Percentiles rank a stretch among this genome's conserved stretches.
Conservation (phyloP, 2,329 filamentous ascomycete species). For the Stachybotrys chartarum region DNA sequence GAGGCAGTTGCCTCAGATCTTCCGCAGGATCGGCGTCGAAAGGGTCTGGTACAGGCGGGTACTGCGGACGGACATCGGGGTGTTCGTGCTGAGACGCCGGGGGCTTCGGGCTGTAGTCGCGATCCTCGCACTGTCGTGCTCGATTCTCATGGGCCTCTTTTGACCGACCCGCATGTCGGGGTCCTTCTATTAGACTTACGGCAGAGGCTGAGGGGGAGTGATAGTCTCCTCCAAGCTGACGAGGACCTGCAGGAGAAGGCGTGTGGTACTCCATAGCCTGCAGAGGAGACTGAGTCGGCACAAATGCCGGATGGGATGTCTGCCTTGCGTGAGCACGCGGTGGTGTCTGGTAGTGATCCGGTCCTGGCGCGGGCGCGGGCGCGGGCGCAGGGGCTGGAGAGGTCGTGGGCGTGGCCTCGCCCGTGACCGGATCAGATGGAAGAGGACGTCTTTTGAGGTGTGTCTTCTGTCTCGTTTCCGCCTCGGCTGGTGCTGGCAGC, state of each 20-base stretch:
- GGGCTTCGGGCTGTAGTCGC: slow-evolving; percentile 25
- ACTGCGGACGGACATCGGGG: slow-evolving; percentile 27
- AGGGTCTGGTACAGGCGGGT: slow-evolving; percentile 22
- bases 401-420: slow-evolving; percentile 33
- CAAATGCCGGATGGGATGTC: slow-evolving; percentile 27
- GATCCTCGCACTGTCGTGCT: slow-evolving; percentile 26
- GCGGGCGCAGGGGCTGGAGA: slow-evolving; percentile 20
- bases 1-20: slow-evolving; percentile 23
- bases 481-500: slow-evolving; percentile 26
- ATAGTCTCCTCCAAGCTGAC: slow-evolving; percentile 27
- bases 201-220: slow-evolving; percentile 22
- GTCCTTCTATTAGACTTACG: slow-evolving; percentile 8
- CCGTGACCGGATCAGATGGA: slow-evolving; percentile 67
- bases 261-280: slow-evolving; percentile 45
- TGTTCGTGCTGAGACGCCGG: slow-evolving; percentile 26
- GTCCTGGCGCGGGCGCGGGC: slow-evolving; percentile 22
- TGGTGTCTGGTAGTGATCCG: slow-evolving; percentile 39
- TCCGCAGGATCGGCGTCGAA: slow-evolving; percentile 22
- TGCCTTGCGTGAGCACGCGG: slow-evolving; percentile 38
- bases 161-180: slow-evolving; percentile 11
- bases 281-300: slow-evolving; percentile 45
- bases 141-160: slow-evolving; percentile 29
- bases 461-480: slow-evolving; percentile 40
- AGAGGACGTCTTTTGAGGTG: slow-evolving; percentile 77
- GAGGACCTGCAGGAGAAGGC: slow-evolving; percentile 25